phyloP scores from a whole-genome alignment of 1,284 basidiomycete species.

The Amylostereum chailletii region DNA sequence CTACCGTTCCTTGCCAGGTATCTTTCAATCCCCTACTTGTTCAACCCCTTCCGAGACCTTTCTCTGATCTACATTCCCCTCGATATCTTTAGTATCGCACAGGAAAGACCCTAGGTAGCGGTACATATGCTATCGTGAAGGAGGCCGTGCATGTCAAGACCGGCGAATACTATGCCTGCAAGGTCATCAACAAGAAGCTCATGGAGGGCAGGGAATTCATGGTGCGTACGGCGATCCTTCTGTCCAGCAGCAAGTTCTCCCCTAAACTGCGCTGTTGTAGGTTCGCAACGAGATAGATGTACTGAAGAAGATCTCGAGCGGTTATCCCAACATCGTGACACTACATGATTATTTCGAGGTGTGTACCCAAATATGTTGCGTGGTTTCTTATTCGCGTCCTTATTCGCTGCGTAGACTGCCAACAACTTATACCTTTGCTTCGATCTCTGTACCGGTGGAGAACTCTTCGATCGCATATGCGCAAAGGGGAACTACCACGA shows the following conservation, averaged over 20 bases:
- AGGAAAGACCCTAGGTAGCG: slow-evolving; percentile 88
- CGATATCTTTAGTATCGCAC: slow-evolving; percentile 67
- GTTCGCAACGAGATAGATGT: slow-evolving; percentile 97
- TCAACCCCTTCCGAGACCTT: not conserved
- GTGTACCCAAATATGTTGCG: slow-evolving; percentile 12
- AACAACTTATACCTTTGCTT: slow-evolving; percentile 95
- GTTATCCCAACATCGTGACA: slow-evolving; percentile 83
- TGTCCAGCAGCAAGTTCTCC: not conserved
- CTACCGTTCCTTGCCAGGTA: slow-evolving; percentile 61
- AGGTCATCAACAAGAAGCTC: slow-evolving; percentile 94
- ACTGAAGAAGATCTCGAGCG: slow-evolving; percentile 89
- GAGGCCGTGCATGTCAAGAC: slow-evolving; percentile 97
- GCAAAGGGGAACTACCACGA: slow-evolving; percentile 97
- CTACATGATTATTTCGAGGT: slow-evolving; percentile 98
- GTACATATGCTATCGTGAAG: slow-evolving; percentile 87
- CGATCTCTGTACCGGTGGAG: slow-evolving; percentile 95
- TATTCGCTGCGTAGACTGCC: slow-evolving; percentile 48
- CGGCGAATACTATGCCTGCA: slow-evolving; percentile 81
- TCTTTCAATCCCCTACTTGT: slow-evolving; percentile 11
- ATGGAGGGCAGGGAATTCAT: slow-evolving; percentile 92
- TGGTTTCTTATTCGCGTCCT: not conserved
- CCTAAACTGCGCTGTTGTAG: slow-evolving; percentile 29
- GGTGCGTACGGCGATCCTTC: slow-evolving; percentile 35
- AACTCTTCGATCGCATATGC: slow-evolving; percentile 97
- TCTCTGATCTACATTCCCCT: slow-evolving; percentile 9